Percentiles rank a stretch among this genome's conserved stretches.
Evolutionary conservation across 2,329 filamentous ascomycete genomes (phyloP).

Genomic region (Trichoderma sp.): DNA sequence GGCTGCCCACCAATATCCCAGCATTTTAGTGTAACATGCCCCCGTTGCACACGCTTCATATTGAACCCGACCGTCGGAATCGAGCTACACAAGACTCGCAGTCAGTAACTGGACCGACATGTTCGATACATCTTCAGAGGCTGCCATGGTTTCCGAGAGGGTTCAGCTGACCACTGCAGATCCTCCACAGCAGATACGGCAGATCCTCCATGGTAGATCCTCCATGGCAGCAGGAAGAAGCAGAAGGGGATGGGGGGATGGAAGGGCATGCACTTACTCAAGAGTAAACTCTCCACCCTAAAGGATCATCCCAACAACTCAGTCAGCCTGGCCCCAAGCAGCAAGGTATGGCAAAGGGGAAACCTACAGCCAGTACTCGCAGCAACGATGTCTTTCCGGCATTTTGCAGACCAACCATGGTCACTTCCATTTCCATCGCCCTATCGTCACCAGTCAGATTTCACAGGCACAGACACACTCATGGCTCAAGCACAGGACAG

Average conservation of each 20-base stretch:
- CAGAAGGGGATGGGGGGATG: not conserved
- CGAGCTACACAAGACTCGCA: constrained; percentile 64
- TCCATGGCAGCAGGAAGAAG: constrained; percentile 4
- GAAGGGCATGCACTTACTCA: constrained; percentile 68
- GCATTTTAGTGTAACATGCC: constrained; percentile 97
- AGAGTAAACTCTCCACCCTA: constrained; percentile 98
- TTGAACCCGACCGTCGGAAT: constrained; percentile 99
- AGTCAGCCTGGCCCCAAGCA: constrained; percentile 27
- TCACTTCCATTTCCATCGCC: constrained; percentile 99
- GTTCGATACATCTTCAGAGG: not conserved
- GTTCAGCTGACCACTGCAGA: not conserved
- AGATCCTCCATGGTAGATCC: not conserved
- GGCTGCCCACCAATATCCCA: constrained; percentile 99
- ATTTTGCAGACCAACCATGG: constrained; percentile 97
- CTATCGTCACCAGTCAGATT: constrained; percentile 47
- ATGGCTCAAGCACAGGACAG: constrained; percentile 12
- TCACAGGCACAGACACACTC: not conserved
- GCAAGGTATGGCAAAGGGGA: not conserved
- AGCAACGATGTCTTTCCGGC: constrained; percentile 96
- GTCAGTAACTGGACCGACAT: constrained; percentile 37
- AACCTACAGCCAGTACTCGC: constrained; percentile 87
- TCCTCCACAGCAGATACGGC: not conserved
- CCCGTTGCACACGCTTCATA: constrained; percentile 97
- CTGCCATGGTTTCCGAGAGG: not conserved
- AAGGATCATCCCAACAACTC: not conserved